Evolutionary conservation across 2,329 filamentous ascomycete species (phyloP), one percentile per base, ranked within the genome.

Genomic region (Tolypocladium ovalisporum): DNA sequence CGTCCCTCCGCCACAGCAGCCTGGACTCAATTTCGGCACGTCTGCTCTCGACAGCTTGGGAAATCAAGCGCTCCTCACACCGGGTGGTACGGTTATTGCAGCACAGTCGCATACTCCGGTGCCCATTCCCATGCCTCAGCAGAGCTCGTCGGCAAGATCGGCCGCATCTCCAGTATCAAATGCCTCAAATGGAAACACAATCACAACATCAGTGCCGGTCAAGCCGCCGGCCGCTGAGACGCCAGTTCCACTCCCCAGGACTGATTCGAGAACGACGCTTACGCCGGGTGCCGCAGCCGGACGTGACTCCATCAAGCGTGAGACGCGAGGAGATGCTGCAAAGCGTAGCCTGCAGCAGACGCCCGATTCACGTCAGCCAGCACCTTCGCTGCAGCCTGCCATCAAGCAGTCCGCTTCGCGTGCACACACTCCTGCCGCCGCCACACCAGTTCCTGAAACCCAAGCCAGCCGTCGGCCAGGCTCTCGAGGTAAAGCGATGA

Each of bases 401-500:
- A 63, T 62, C 49, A 68, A 66, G 52, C 70, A 67, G 56, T 67
- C 68, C 1, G 62, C 67, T 0, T 75, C 72, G 1, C 67, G 72
- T 2, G 67, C 66, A 4, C 66, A 66, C 4, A 75, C 72, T 1
- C 71, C 73, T 19, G 36, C 36, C 10, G 62, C 65, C 32, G 64
- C 75, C 27, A 66, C 68, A 3, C 64, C 68, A 13, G 67, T 57
- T 4, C 62, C 65, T 2, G 78, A 80, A 56, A 63, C 66, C 2
- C 64, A 67, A 32, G 54, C 57, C 24, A 60, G 62, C 42, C 76
- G 79, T 37, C 77, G 79, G 37, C 79, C 80, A 2, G 67, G 71
- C 36, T 83, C 80, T 49, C 74, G 79, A 67, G 79, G 79, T 44
- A 80, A 81, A 64, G 75, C 77, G 57, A 66, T 71, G 59, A 82